Evolutionary conservation across 2,329 filamentous ascomycete genomes (phyloP), one percentile per base, ranked within the genome.

Genomic region (Emericellopsis atlantica): DNA sequence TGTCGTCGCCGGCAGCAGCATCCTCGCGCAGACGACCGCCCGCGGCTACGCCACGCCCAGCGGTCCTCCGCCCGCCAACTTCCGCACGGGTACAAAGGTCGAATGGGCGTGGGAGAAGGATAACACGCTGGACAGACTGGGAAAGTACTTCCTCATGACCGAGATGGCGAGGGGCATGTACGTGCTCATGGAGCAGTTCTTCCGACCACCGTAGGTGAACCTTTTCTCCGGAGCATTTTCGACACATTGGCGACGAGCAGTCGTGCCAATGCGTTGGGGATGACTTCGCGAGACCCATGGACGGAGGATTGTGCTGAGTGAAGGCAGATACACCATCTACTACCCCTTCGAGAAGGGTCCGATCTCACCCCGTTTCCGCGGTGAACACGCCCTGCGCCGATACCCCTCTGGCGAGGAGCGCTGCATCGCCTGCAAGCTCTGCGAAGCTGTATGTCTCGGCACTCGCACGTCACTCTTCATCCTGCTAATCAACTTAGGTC

Each of bases 311-410:
- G 24, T 37, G 37, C 38, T 40, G 34, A 40, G 18, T 34, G 6
- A 2, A 26, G 23, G 7, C 44, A 95, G 89, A 54, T 95, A 96
- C 66, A 98, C 92, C 39, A 98, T 98, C 58, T 95, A 79, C 72
- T 98, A 98, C 60, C 92, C 92, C 35, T 98, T 95, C 65, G 92
- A 98, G 64, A 98, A 98, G 75, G 92, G 92, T 37, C 92, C 92
- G 45, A 95, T 98, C 61, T 95, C 89, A 31, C 92, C 92, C 46
- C 84, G 92, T 53, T 98, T 98, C 79, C 85, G 92, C 64, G 92
- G 92, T 61, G 92, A 98, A 66, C 92, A 98, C 69, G 92, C 92
- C 51, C 76, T 98, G 48, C 81, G 92, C 64, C 80, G 92, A 57
- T 98, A 98, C 65, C 92, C 92, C 24, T 93, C 90, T 4, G 92